These are phyloP conservation scores for Botryosphaeria dothidea DNA, from an alignment of 2,329 filamentous ascomycete genomes.

Conservation along the genomic window DNA sequence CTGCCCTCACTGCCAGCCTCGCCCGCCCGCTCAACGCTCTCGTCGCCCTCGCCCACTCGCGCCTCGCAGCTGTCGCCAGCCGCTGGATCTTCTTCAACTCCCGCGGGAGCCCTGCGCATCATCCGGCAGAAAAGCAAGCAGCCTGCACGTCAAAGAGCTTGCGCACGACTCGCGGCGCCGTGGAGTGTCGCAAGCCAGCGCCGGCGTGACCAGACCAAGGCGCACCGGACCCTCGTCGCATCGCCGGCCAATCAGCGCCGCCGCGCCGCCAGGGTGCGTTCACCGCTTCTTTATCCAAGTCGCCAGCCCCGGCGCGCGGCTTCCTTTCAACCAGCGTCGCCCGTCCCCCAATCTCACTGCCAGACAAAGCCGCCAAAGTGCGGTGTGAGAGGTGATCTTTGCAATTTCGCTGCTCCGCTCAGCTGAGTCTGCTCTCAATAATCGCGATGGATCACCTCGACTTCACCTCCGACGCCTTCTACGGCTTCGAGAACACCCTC, in stretches of 20 bases:
- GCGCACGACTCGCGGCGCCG: constrained; percentile 14
- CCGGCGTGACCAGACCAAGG: constrained; percentile 17
- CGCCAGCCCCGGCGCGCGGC: constrained; percentile 17
- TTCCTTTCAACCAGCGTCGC: constrained; percentile 17
- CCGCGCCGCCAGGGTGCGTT: constrained; percentile 15
- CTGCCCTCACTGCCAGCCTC: neutral
- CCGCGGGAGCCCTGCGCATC: constrained; percentile 10
- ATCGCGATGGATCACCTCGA: constrained; percentile 20
- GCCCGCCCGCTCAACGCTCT: neutral
- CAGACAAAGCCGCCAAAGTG: constrained; percentile 18
- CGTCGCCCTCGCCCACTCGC: neutral
- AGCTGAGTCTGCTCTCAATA: constrained; percentile 15
- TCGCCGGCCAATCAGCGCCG: constrained; percentile 10
- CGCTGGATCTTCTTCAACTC: constrained; percentile 6
- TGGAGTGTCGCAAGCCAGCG: constrained; percentile 6
- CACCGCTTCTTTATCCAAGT: constrained; percentile 18
- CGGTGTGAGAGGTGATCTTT: constrained; percentile 21
- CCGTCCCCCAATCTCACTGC: constrained; percentile 16
- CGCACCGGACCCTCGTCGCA: constrained; percentile 15
- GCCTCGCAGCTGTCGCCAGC: neutral
- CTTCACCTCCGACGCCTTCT: constrained; percentile 20
- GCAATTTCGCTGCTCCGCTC: constrained; percentile 19
- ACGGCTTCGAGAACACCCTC: constrained; percentile 10
- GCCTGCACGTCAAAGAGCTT: constrained; percentile 15
- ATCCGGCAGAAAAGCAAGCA: constrained; percentile 15